phyloP scores from a whole-genome alignment of 73 alveolate species.

The Tetrahymena malaccensis region DNA sequence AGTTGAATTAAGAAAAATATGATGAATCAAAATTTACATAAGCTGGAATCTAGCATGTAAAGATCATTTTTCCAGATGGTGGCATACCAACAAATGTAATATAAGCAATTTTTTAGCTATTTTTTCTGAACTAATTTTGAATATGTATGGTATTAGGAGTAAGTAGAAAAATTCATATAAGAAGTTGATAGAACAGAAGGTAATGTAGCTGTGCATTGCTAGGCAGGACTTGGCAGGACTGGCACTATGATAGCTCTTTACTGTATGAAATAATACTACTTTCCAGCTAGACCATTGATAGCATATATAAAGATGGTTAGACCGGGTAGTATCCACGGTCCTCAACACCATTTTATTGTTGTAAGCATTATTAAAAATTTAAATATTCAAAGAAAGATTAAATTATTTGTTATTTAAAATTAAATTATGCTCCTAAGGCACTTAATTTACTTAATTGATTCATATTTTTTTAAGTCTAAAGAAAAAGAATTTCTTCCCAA shows the following conservation, averaged over 20 bases:
- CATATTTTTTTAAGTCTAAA: neutral
- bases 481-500: neutral
- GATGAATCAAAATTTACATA: neutral
- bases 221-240: constrained; percentile 97
- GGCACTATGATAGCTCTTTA: constrained; percentile 87
- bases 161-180: neutral
- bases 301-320: constrained; percentile 76
- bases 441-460: neutral
- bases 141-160: neutral
- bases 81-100: neutral
- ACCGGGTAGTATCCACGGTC: constrained; percentile 87
- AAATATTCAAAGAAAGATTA: neutral
- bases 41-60: neutral
- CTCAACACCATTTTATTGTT: constrained; percentile 59
- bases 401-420: neutral
- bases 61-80: neutral
- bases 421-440: neutral
- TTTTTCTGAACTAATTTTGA: neutral
- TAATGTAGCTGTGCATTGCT: constrained; percentile 94
- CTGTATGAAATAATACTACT: constrained; percentile 70
- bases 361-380: neutral
- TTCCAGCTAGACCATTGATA: constrained; percentile 79
- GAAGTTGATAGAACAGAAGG: constrained; percentile 73
- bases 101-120: neutral
- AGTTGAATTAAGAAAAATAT: neutral